phyloP scores from a whole-genome alignment of 148 eudicot genomes.

The Salicornia ramosissima region DNA sequence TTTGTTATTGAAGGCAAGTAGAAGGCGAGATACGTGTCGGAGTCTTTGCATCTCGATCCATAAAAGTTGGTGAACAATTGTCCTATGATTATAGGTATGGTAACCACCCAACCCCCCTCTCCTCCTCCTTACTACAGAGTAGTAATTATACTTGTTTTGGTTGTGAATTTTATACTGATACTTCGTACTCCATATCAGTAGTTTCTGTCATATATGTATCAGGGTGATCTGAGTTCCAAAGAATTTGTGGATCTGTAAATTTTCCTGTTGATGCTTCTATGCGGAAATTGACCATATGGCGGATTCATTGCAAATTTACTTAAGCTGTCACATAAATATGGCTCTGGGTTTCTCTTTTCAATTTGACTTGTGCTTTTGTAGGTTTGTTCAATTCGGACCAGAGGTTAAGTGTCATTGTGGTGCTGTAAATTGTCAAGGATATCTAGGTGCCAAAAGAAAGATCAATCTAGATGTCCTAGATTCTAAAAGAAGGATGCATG shows the following conservation, averaged over 20 bases:
- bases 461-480: slow-evolving; percentile 22
- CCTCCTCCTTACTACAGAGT: no score
- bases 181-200: not conserved
- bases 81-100: slow-evolving; percentile 90
- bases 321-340: not conserved
- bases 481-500: slow-evolving; percentile 28
- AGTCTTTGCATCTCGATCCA: slow-evolving; percentile 69
- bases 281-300: not conserved
- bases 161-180: not conserved
- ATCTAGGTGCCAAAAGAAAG: slow-evolving; percentile 68
- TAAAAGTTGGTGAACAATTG: slow-evolving; percentile 73
- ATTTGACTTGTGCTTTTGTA: slow-evolving; percentile 24
- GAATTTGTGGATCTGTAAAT: not conserved
- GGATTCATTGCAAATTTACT: not conserved
- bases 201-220: not conserved
- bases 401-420: slow-evolving; percentile 92
- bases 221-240: not conserved
- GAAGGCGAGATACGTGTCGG: slow-evolving; percentile 93
- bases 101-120: not conserved
- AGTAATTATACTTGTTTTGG: not conserved
- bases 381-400: slow-evolving; percentile 92
- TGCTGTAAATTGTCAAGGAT: slow-evolving; percentile 74
- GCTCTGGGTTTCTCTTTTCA: not conserved
- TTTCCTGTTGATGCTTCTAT: not conserved
- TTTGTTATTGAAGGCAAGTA: slow-evolving; percentile 62